phyloP scores from a whole-genome alignment of 352 stramenopile genomes.

The Globisporangium uncinulatum region DNA sequence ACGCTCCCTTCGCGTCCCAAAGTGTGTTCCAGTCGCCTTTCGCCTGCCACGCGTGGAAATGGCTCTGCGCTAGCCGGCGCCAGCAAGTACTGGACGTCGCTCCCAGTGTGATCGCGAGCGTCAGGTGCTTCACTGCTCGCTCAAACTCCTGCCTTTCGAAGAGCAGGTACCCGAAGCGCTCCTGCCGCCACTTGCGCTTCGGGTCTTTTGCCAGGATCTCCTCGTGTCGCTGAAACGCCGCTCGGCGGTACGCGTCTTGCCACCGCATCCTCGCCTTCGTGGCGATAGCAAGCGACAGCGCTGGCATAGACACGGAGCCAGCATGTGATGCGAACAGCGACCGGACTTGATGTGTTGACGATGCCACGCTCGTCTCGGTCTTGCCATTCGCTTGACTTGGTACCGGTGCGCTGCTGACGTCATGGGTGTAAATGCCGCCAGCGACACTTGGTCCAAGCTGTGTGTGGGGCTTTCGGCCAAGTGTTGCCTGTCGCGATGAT shows the following conservation, averaged over 20 bases:
- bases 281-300: background rate
- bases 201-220: slow-evolving; percentile 51
- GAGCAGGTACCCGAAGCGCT: slow-evolving; percentile 50
- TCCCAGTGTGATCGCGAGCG: slow-evolving; percentile 43
- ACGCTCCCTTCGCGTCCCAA: slow-evolving; percentile 53
- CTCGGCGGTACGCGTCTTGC: slow-evolving; percentile 28
- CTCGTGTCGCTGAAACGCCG: slow-evolving; percentile 54
- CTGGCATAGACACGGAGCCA: background rate
- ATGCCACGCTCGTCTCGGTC: background rate
- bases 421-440: background rate
- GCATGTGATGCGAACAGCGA: no score
- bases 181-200: slow-evolving; percentile 57
- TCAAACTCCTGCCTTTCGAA: slow-evolving; percentile 36
- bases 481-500: background rate
- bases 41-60: slow-evolving; percentile 36
- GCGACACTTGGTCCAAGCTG: background rate
- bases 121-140: slow-evolving; percentile 37
- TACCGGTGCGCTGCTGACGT: no score
- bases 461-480: background rate
- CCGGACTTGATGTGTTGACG: background rate
- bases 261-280: slow-evolving; percentile 21
- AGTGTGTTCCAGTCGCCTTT: slow-evolving; percentile 51
- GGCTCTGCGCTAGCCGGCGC: slow-evolving; percentile 50
- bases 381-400: background rate
- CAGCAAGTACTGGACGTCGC: slow-evolving; percentile 34